phyloP scores from a whole-genome alignment of 768 basidiomycete species.

The Lepiota venenata region DNA sequence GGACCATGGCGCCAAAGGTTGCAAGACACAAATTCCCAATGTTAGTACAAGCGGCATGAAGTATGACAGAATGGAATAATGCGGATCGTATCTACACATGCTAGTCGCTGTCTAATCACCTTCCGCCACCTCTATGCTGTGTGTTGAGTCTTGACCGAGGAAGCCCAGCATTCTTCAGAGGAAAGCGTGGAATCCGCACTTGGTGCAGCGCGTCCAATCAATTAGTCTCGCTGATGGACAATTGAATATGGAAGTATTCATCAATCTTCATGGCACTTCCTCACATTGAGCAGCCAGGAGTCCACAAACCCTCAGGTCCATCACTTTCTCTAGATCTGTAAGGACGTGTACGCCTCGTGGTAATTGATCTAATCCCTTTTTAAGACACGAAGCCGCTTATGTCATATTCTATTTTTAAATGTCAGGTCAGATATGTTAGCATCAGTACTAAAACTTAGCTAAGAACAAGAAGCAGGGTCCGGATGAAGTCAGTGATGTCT shows the following conservation, averaged over 20 bases:
- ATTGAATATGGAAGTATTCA: conserved; percentile 73
- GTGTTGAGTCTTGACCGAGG: conserved; percentile 72
- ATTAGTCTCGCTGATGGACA: conserved; percentile 47
- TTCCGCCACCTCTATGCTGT: conserved; percentile 72
- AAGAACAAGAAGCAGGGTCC: too few relatives aligned
- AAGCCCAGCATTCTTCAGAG: conserved; percentile 16
- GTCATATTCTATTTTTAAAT: too few relatives aligned
- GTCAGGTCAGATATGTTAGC: too few relatives aligned
- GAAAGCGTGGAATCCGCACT: not conserved
- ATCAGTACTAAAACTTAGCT: too few relatives aligned
- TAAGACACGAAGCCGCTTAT: too few relatives aligned
- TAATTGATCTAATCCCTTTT: not conserved
- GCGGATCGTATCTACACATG: conserved; percentile 1
- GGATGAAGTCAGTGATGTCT: too few relatives aligned
- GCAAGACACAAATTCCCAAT: conserved; percentile 61
- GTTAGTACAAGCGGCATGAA: conserved; percentile 31
- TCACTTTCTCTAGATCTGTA: conserved; percentile 91
- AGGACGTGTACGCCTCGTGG: conserved; percentile 22
- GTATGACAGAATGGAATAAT: not conserved
- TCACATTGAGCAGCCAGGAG: conserved; percentile 28
- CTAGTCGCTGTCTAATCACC: conserved; percentile 62
- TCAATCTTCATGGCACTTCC: conserved; percentile 71
- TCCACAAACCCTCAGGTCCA: conserved; percentile 48
- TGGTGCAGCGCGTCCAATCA: conserved; percentile 61
- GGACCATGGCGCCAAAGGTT: conserved; percentile 33